Evolutionary conservation across 164 flowering plant genomes (phyloP).

Genomic region (Kalanchoe fedtschenkoi): DNA sequence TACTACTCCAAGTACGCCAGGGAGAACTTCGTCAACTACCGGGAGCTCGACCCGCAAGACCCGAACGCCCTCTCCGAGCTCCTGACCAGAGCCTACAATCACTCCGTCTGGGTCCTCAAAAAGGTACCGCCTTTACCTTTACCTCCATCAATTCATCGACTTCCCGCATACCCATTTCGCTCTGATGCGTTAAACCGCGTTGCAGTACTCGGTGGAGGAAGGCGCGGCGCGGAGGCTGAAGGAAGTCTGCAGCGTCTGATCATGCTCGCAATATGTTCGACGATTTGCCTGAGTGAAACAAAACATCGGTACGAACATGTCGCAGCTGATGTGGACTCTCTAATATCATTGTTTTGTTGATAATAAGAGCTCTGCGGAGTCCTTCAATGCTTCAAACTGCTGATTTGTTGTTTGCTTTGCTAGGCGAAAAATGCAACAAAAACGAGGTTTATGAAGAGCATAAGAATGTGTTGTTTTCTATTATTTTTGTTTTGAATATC

Average conservation of each 20-base stretch:
- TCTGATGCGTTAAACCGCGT: neutral
- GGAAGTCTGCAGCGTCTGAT: neutral
- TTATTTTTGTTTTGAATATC: no score
- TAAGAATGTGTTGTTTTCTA: no score
- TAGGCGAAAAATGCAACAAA: no score
- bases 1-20: conserved; percentile 9
- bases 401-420: no score
- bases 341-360: neutral
- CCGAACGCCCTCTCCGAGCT: conserved; percentile 5
- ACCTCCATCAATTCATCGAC: neutral
- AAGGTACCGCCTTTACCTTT: neutral
- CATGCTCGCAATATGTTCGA: neutral
- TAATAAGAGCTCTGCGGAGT: neutral
- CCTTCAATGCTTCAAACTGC: neutral
- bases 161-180: neutral
- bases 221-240: neutral
- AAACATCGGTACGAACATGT: neutral
- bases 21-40: conserved; percentile 9
- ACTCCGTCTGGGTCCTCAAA: conserved; percentile 6
- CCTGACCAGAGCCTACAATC: conserved; percentile 4
- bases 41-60: conserved; percentile 5
- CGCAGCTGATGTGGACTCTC: neutral
- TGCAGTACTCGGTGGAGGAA: conserved; percentile 4
- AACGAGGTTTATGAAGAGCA: no score
- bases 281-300: neutral